Conservation (phyloP, 495 filamentous ascomycete species). For the Penicillium silybi region DNA sequence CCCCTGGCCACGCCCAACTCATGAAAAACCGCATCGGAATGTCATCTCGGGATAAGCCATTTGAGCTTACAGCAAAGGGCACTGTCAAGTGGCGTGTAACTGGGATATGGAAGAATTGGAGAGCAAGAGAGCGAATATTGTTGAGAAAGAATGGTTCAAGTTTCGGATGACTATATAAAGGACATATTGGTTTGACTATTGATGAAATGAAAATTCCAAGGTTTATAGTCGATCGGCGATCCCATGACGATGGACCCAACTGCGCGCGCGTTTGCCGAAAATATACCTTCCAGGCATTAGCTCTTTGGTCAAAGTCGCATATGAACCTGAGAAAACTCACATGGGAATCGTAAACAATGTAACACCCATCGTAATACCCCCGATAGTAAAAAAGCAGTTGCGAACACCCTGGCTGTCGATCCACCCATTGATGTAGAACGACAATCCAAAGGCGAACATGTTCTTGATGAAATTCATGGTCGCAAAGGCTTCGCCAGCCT, state of each 20-base stretch:
- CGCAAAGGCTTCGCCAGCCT: conserved; percentile 40
- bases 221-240: conserved; percentile 19
- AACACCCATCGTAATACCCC: conserved; percentile 32
- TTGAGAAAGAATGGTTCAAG: conserved; percentile 15
- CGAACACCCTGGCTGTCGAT: conserved; percentile 33
- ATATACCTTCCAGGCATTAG: conserved; percentile 20
- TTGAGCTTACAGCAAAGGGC: conserved; percentile 49
- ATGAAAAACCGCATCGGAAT: conserved; percentile 19
- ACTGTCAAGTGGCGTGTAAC: conserved; percentile 41
- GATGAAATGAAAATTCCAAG: background rate
- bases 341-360: conserved; percentile 38
- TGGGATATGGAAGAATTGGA: conserved; percentile 50
- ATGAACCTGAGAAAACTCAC: conserved; percentile 9
- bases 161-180: conserved; percentile 7
- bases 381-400: conserved; percentile 38
- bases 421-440: conserved; percentile 38
- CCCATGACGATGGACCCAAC: conserved; percentile 26
- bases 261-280: conserved; percentile 26
- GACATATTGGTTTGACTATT: background rate
- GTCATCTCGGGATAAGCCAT: conserved; percentile 42
- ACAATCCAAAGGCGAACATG: conserved; percentile 35
- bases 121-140: conserved; percentile 40
- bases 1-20: conserved; percentile 7
- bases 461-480: conserved; percentile 42
- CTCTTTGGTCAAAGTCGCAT: background rate